phyloP scores from a whole-genome alignment of 2,329 filamentous ascomycete species.

The Aspergillus sp. region DNA sequence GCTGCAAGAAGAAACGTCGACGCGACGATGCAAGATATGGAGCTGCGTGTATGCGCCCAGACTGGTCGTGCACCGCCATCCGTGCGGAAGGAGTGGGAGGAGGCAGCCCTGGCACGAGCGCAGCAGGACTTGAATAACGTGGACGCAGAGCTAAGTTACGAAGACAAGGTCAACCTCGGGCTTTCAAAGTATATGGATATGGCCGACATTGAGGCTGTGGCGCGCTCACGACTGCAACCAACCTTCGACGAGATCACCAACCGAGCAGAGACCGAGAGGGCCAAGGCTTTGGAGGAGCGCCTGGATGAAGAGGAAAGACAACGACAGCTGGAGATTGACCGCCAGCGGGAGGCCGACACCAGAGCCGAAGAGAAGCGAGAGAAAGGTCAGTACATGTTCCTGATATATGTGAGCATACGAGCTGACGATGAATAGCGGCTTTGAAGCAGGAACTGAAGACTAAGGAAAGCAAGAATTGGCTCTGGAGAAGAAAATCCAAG shows the following conservation, averaged over 20 bases:
- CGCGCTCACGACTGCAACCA: slow-evolving; percentile 72
- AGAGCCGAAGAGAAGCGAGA: slow-evolving; percentile 28
- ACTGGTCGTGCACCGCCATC: slow-evolving; percentile 71
- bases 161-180: slow-evolving; percentile 65
- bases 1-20: slow-evolving; percentile 85
- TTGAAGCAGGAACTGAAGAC: slow-evolving; percentile 18
- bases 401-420: neutral
- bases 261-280: slow-evolving; percentile 69
- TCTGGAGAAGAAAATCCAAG: slow-evolving; percentile 28
- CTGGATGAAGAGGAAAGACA: slow-evolving; percentile 65
- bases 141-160: slow-evolving; percentile 57
- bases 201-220: slow-evolving; percentile 75
- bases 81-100: slow-evolving; percentile 73
- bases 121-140: slow-evolving; percentile 63
- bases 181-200: slow-evolving; percentile 77
- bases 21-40: slow-evolving; percentile 72
- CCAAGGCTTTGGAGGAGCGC: slow-evolving; percentile 61
- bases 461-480: slow-evolving; percentile 23
- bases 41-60: slow-evolving; percentile 72
- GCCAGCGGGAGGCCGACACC: slow-evolving; percentile 37
- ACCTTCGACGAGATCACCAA: slow-evolving; percentile 81
- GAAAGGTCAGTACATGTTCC: slow-evolving; percentile 22
- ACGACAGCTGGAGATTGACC: slow-evolving; percentile 51
- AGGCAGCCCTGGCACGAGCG: slow-evolving; percentile 67
- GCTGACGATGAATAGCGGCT: slow-evolving; percentile 12